Evolutionary conservation across 352 stramenopile genomes (phyloP), one percentile per base, ranked within the genome.

Genomic region (Saprolegnia parasitica): DNA sequence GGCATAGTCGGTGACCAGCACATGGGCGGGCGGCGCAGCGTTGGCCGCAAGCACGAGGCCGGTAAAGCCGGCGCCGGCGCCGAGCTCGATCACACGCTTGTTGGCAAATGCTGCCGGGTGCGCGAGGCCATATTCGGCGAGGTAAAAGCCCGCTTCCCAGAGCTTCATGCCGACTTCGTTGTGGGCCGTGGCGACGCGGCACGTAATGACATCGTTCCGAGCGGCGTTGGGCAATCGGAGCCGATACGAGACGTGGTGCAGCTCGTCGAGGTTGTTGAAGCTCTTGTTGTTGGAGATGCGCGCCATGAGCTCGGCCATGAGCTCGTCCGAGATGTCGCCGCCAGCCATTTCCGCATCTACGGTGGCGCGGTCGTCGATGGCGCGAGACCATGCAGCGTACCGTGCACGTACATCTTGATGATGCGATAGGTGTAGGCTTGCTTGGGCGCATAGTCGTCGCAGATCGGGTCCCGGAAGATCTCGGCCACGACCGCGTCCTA

Each of bases 131-230:
- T 86, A 94, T 72, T 94, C 86, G 20, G 86, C 81, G 20, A 94
- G 78, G 16, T 90, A 80, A 77, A 78, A 92, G 0, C 80, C 83
- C 6, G 86, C 86, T 71, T 94, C 81, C 86, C 86, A 94, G 42
- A 94, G 78, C 70, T 89, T 92, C 23, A 94, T 77, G 5, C 86
- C 86, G 16, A 94, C 86, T 6, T 94, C 86, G 57, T 94, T 94
- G 54, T 90, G 85, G 52, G 90, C 77, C 0, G 83, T 88, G 4
- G 86, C 84, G 39, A 94, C 86, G 46, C 86, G 81, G 68, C 83
- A 91, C 26, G 83, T 91, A 49, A 93, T 77, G 20, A 86, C 76
- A 35, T 67, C 77, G 72, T 18, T 18, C 46, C 66, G 15, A 57
- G 39, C 10, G 65, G 46, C 16, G 65, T n/a, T 11, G 71, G 8